phyloP scores from a whole-genome alignment of 2,329 filamentous ascomycete species.

The Fusarium pininemorale region DNA sequence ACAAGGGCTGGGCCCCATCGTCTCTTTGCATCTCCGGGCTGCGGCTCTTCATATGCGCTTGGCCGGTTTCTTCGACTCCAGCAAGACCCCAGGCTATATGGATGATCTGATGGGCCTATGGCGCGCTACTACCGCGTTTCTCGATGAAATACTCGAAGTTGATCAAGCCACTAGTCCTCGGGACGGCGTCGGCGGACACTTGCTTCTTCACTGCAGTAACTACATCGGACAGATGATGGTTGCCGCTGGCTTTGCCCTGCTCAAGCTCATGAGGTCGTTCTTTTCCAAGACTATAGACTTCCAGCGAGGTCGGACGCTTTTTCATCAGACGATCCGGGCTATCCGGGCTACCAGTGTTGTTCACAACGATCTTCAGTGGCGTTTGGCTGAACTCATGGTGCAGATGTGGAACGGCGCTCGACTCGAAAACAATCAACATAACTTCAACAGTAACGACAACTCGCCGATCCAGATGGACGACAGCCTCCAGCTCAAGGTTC shows the following conservation, averaged over 20 bases:
- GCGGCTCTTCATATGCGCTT: constrained; percentile 79
- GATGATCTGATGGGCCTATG: constrained; percentile 81
- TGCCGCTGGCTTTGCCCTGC: constrained; percentile 79
- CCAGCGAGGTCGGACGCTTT: constrained; percentile 72
- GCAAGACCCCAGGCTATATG: constrained; percentile 74
- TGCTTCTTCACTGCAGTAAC: constrained; percentile 74
- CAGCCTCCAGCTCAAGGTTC: constrained; percentile 80
- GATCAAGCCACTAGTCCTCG: constrained; percentile 58
- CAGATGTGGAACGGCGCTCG: constrained; percentile 84
- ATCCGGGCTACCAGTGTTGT: constrained; percentile 78
- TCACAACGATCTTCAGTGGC: constrained; percentile 81
- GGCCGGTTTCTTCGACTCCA: constrained; percentile 83
- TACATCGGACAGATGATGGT: constrained; percentile 88
- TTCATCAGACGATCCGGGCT: constrained; percentile 74
- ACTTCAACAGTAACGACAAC: constrained; percentile 60
- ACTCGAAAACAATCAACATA: constrained; percentile 58
- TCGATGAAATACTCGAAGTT: constrained; percentile 70
- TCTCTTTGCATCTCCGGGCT: constrained; percentile 74
- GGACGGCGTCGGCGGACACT: constrained; percentile 59
- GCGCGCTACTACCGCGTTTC: constrained; percentile 74
- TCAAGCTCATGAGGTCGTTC: constrained; percentile 81
- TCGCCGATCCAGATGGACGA: constrained; percentile 68
- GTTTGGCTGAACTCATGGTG: constrained; percentile 84
- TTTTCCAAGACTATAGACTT: constrained; percentile 78
- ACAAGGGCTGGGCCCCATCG: constrained; percentile 65